phyloP scores from a whole-genome alignment of 2,329 filamentous ascomycete genomes.

The Pestalotiopsis sp. region DNA sequence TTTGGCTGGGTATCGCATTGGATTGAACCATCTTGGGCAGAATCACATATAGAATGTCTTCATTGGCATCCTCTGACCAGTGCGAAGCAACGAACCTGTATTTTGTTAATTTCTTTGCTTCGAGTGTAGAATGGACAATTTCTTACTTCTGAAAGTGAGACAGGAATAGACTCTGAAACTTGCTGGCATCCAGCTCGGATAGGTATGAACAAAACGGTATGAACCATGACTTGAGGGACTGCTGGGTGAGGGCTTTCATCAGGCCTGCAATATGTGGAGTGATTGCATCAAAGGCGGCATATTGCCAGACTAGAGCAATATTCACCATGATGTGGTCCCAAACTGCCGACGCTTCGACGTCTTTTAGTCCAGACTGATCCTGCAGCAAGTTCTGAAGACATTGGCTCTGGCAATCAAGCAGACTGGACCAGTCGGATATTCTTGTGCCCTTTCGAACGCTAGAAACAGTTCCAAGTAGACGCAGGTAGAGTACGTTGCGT shows the following conservation, averaged over 20 bases:
- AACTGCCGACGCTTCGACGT: conserved; percentile 37
- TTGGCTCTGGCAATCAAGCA: conserved; percentile 60
- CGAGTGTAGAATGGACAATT: conserved; percentile 25
- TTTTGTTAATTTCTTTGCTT: conserved; percentile 26
- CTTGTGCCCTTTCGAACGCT: conserved; percentile 82
- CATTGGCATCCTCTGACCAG: conserved; percentile 69
- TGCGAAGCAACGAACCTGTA: conserved; percentile 72
- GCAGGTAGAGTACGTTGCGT: conserved; percentile 51
- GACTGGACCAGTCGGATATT: conserved; percentile 69
- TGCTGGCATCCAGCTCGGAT: conserved; percentile 70
- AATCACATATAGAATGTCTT: conserved; percentile 70
- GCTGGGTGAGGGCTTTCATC: conserved; percentile 64
- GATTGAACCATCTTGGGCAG: conserved; percentile 66
- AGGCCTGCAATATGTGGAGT: conserved; percentile 71
- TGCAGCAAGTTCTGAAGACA: conserved; percentile 53
- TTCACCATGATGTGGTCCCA: conserved; percentile 63
- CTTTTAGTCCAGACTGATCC: conserved; percentile 37
- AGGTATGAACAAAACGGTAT: conserved; percentile 84
- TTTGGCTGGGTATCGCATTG: conserved; percentile 54
- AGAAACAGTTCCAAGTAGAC: conserved; percentile 69
- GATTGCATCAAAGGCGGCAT: conserved; percentile 77
- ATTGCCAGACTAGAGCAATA: conserved; percentile 69
- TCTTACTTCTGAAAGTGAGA: conserved; percentile 81
- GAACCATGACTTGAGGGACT: conserved; percentile 72
- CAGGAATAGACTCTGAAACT: conserved; percentile 79